Base-by-base conservation (phyloP, 2,329 filamentous ascomycete genomes). In the Fusarium tanahbumbuense region DNA sequence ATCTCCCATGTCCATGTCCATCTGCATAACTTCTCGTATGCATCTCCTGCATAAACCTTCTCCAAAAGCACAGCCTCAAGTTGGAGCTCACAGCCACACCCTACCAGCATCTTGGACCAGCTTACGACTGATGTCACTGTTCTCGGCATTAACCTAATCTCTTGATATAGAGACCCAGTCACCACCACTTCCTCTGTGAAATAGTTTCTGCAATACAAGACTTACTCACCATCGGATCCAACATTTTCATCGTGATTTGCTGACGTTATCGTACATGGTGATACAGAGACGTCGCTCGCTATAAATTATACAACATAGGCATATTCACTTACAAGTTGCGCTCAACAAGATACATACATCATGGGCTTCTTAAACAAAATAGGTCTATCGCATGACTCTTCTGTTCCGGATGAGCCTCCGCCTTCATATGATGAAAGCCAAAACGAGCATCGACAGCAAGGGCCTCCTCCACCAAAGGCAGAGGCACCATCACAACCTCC, bases 401-500 rank as follows among this genome's bases (percentile, higher is more conserved):
- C 50, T 12, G 27, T 61, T 5, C 49, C 56, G 25, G 44, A 62
- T 28, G 60, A 66, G n/a, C 44, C 60, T 41, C 66, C 68, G 1
- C 66, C 68, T 6, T 64, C 59, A 37, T 70, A 72, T 22, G 23
- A 34, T 8, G 60, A 74, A 27, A 53, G 50, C 12, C 62, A 55
- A 15, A 50, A 30, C 23, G 47, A 56, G 30, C 46, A 52, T 18
- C 60, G 57, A 42, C 48, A 63, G 16, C 42, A 60, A 37, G 18
- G 34, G 18, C 18, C 18, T 12, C 34, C 34, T 37, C 34, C 34
- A n/a, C 34, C 34, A 37, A 37, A 37, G 34, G 10, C 34, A 37
- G 40, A 42, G 41, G 7, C 50, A 45, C 7, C 56, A 1, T 25
- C 25, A n/a, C 59, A 60, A 54, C 23, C 56, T 27, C 56, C 59